Base-by-base conservation (phyloP, 768 basidiomycete species). In the Serendipita sp. region DNA sequence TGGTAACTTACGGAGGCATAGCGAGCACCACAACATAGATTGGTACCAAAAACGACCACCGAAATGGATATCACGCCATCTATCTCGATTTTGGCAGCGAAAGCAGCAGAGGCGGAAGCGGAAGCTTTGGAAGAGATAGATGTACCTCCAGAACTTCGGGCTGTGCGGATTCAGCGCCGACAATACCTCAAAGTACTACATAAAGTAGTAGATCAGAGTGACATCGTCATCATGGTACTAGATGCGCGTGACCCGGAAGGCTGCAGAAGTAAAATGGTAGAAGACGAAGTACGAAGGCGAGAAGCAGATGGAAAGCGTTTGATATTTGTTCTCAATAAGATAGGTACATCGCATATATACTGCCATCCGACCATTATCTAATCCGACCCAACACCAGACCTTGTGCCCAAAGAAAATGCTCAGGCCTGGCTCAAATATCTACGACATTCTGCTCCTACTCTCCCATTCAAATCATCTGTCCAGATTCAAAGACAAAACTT, bases 241-340 rank as follows among this genome's bases (percentile, higher is more conserved):
- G 96, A 98, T 74, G 94, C 94, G 0, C 78, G 95, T 44, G 95
- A 98, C 76, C 95, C 96, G 1, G 88, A 95, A 65, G 94, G 95
- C 0, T 94, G 91, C 45, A 75, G 95, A 67, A 95, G 91, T 74
- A 79, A 87, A 62, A 79, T 95, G 44, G 92, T 98, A 3, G 96
- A 99, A 72, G 91, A 95, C 70, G 94, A 96, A 72, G 92, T 96
- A 0, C 78, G 88, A 50, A 77, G 90, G 67, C 79, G 88, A 40
- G 92, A 94, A 71, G 77, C 76, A 27, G 89, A 95, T 67, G 89
- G 93, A 5, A 99, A 99, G 78, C 88, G 84, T 71, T 76, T 98
- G 34, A 84, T 99, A 1, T 91, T 92, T 63, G 91, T 97, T 2
- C 73, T 99, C n/a, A 98, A 97, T 74, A 97, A 99, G 76, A 88